These are phyloP conservation scores for Pythium brachiatum DNA, from an alignment of 352 stramenopile species.

Conservation along the genomic window DNA sequence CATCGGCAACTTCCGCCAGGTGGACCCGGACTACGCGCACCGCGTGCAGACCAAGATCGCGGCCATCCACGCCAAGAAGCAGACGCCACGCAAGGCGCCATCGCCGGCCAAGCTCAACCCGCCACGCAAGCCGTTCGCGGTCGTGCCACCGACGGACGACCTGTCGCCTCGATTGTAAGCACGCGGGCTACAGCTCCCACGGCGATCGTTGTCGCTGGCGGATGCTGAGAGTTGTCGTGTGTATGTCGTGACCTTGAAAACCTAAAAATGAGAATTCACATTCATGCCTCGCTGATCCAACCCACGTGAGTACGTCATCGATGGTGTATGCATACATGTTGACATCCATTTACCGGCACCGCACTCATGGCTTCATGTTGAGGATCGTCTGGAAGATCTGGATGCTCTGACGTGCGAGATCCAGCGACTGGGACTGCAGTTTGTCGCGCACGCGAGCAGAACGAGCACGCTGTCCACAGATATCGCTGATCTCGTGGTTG, in stretches of 20 bases:
- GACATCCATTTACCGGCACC: neutral
- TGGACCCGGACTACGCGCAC: constrained; percentile 83
- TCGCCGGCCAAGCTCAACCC: constrained; percentile 53
- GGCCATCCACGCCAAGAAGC: constrained; percentile 29
- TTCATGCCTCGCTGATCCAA: neutral
- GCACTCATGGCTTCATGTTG: constrained; percentile 18
- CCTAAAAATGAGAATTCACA: neutral
- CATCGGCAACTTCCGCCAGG: constrained; percentile 87
- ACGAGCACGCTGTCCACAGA: constrained; percentile 48
- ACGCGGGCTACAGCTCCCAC: neutral
- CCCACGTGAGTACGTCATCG: too few species aligned
- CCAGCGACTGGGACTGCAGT: constrained; percentile 55
- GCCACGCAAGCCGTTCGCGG: constrained; percentile 51
- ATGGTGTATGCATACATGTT: neutral
- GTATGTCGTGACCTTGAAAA: neutral
- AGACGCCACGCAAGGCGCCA: constrained; percentile 10
- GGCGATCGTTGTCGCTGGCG: neutral
- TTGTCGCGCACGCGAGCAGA: constrained; percentile 74
- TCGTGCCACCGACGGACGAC: constrained; percentile 48
- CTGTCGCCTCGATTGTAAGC: constrained; percentile 50
- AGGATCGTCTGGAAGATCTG: constrained; percentile 66
- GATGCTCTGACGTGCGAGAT: constrained; percentile 54
- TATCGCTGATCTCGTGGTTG: constrained; percentile 29
- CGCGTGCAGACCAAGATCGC: constrained; percentile 78
- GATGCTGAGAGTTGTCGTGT: neutral